These are phyloP conservation scores for Leishmania martiniquensis DNA, from an alignment of 208 protist genomes.

Conservation along the genomic window DNA sequence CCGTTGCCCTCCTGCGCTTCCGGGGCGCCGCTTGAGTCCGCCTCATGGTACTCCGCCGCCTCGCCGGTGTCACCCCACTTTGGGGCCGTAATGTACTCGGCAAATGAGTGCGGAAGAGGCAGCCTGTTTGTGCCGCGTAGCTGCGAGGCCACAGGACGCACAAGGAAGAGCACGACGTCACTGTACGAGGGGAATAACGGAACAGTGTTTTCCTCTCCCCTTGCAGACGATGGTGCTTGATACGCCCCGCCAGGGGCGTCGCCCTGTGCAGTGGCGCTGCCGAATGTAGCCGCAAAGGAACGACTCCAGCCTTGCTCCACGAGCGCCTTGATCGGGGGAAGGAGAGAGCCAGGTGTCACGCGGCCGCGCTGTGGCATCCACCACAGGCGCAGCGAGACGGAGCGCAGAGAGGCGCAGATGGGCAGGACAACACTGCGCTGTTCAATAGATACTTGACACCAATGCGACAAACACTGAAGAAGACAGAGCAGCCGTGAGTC, in stretches of 20 bases:
- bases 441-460: conserved; percentile 14
- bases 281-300: not conserved
- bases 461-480: conserved; percentile 24
- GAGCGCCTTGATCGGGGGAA: conserved; percentile 56
- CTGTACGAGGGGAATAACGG: conserved; percentile 51
- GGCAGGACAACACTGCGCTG: conserved; percentile 33
- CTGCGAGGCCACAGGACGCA: conserved; percentile 40
- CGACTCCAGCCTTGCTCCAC: conserved; percentile 35
- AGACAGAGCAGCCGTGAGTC: conserved; percentile 17
- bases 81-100: not conserved
- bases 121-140: conserved; percentile 38
- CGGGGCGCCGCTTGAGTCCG: not conserved
- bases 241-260: not conserved
- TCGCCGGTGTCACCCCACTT: not conserved
- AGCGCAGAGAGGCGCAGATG: conserved; percentile 50
- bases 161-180: conserved; percentile 43
- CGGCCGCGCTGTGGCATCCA: conserved; percentile 56
- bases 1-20: not conserved
- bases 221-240: not conserved
- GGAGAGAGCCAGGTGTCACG: conserved; percentile 41
- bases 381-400: conserved; percentile 48
- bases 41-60: not conserved
- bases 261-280: not conserved
- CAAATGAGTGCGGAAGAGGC: conserved; percentile 16
- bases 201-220: not conserved